Percentiles rank a stretch among this genome's conserved stretches.
Conservation (phyloP, 441 rosid species). For the Populus trichocarpa region DNA sequence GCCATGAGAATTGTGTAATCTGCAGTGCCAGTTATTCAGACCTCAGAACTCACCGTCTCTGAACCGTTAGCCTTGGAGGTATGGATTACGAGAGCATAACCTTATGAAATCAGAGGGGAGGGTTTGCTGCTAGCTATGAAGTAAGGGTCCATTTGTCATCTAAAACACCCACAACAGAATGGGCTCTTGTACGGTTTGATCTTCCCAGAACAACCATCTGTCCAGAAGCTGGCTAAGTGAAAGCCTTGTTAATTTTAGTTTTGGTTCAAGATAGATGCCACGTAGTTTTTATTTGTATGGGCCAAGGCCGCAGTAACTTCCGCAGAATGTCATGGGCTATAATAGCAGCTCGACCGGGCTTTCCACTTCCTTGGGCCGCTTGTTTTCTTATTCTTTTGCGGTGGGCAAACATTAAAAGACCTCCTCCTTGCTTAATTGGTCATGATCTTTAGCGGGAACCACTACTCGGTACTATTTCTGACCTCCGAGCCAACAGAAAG, state of each 20-base stretch:
- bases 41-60: background rate
- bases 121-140: background rate
- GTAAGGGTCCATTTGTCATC: background rate
- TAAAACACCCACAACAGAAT: background rate
- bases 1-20: too few species aligned
- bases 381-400: background rate
- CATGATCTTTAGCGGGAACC: background rate
- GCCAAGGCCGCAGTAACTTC: background rate
- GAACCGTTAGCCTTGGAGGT: background rate
- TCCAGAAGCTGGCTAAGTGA: background rate
- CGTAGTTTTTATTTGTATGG: background rate
- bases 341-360: background rate
- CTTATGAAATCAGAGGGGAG: background rate
- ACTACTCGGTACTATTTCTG: background rate
- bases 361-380: background rate
- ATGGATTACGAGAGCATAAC: background rate
- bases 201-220: background rate
- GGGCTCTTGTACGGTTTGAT: background rate
- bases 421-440: background rate
- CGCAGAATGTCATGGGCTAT: background rate
- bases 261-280: background rate
- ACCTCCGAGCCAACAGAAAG: background rate
- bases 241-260: background rate
- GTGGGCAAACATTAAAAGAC: too few species aligned
- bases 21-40: too few species aligned